A percentile compares a stretch with the other conserved stretches of the same genome.
Evolutionary conservation across 2,329 filamentous ascomycete genomes (phyloP).

Genomic region (Penicillium sp.): DNA sequence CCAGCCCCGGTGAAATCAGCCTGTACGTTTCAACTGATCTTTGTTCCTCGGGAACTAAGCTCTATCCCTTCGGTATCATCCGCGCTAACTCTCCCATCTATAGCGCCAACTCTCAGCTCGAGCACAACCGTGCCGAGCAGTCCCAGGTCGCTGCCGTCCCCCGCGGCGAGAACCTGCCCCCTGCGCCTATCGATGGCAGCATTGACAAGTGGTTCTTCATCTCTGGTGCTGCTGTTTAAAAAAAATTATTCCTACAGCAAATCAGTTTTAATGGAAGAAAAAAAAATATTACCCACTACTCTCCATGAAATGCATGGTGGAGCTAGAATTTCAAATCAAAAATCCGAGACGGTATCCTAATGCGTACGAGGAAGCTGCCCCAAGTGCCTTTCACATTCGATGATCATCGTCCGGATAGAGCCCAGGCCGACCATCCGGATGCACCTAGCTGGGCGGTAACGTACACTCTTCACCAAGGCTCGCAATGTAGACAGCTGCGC

Average conservation of each 20-base stretch:
- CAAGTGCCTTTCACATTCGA: too few species aligned
- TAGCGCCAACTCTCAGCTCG: conserved; percentile 74
- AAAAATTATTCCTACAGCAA: neutral
- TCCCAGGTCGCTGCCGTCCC: conserved; percentile 72
- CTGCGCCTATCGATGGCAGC: conserved; percentile 89
- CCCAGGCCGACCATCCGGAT: too few species aligned
- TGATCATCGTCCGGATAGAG: too few species aligned
- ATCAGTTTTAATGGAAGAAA: conserved; percentile 18
- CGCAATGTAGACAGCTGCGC: too few species aligned
- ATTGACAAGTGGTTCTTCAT: conserved; percentile 99
- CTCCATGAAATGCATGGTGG: neutral
- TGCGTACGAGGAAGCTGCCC: too few species aligned
- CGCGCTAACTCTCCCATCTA: conserved; percentile 8
- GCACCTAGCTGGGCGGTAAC: too few species aligned
- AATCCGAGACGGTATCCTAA: too few species aligned
- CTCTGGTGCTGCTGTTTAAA: conserved; percentile 82
- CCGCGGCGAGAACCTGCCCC: conserved; percentile 65
- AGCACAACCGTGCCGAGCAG: conserved; percentile 63
- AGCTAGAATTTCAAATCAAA: too few species aligned
- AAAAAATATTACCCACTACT: conserved; percentile 13
- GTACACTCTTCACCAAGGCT: too few species aligned
- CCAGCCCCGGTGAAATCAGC: conserved; percentile 66
- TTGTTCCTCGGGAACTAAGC: neutral
- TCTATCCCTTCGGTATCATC: too few species aligned
- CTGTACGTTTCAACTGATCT: conserved; percentile 56